Evolutionary conservation across 2,329 filamentous ascomycete species (phyloP).

Genomic region (Aspergillus melleus): DNA sequence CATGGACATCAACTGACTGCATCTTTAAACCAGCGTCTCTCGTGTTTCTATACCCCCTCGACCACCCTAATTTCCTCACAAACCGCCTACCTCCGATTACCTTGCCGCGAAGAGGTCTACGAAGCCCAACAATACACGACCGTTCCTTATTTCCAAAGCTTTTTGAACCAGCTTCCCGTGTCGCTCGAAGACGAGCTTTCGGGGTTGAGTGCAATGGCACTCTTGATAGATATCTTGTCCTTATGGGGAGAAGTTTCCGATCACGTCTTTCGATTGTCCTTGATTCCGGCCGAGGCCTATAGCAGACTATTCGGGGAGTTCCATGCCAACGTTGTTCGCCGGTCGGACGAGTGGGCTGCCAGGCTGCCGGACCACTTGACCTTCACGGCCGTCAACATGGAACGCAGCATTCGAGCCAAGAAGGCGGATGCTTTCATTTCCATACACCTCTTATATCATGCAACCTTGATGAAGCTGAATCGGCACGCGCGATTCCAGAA

Average conservation of each 20-base stretch:
- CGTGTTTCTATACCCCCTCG: constrained; percentile 57
- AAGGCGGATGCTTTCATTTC: constrained; percentile 62
- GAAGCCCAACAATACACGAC: constrained; percentile 59
- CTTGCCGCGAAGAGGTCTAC: constrained; percentile 61
- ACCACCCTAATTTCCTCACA: constrained; percentile 60
- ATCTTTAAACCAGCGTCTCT: constrained; percentile 51
- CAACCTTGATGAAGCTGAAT: constrained; percentile 64
- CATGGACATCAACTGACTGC: constrained; percentile 16
- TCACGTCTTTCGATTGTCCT: constrained; percentile 56
- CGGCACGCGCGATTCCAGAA: constrained; percentile 55
- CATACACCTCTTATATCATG: constrained; percentile 67
- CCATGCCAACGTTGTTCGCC: constrained; percentile 53
- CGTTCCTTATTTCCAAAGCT: constrained; percentile 62
- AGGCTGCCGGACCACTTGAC: constrained; percentile 57
- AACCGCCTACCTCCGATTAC: constrained; percentile 67
- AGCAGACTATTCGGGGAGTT: constrained; percentile 51
- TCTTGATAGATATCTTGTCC: constrained; percentile 62
- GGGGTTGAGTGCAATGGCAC: constrained; percentile 55
- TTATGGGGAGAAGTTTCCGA: constrained; percentile 67
- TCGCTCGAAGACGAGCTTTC: constrained; percentile 40
- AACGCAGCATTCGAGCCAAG: constrained; percentile 53
- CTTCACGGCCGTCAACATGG: constrained; percentile 59
- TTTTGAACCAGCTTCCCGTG: constrained; percentile 44
- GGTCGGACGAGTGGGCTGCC: constrained; percentile 59
- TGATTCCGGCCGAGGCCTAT: constrained; percentile 46